These are phyloP conservation scores for Mariannaea elegans DNA, from an alignment of 2,329 filamentous ascomycete species.

Conservation along the genomic window DNA sequence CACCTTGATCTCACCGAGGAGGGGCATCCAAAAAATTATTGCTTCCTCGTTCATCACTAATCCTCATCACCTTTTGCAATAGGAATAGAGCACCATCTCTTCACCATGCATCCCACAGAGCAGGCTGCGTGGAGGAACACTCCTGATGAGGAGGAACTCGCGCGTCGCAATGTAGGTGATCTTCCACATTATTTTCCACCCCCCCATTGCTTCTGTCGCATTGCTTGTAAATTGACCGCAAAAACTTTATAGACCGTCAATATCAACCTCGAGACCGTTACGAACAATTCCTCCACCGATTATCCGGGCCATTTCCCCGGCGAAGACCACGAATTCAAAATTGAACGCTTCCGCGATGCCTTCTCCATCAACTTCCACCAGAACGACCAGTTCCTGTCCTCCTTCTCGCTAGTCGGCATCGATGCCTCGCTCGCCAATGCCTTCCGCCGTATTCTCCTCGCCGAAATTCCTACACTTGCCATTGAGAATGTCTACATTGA, in stretches of 20 bases:
- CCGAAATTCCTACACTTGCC: constrained; percentile 92
- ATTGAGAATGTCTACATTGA: constrained; percentile 93
- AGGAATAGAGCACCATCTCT: not conserved
- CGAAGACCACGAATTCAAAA: constrained; percentile 84
- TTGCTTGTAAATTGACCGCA: not conserved
- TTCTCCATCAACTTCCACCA: constrained; percentile 85
- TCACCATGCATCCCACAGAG: constrained; percentile 45
- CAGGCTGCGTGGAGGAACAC: constrained; percentile 46
- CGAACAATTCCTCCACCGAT: constrained; percentile 87
- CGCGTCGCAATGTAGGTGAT: constrained; percentile 66
- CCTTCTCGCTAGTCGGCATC: constrained; percentile 90
- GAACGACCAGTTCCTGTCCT: constrained; percentile 78
- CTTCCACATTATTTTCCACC: not conserved
- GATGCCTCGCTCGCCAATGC: constrained; percentile 96
- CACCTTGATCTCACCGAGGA: constrained; percentile 30
- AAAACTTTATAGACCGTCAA: constrained; percentile 72
- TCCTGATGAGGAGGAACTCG: constrained; percentile 65
- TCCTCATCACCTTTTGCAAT: constrained; percentile 10
- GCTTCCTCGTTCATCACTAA: constrained; percentile 12
- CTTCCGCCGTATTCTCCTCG: constrained; percentile 93
- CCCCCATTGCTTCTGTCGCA: constrained; percentile 18
- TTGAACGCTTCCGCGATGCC: constrained; percentile 74
- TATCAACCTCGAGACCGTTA: constrained; percentile 90
- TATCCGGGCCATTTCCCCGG: constrained; percentile 91
- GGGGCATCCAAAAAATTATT: constrained; percentile 26